Conservation (phyloP, 2,329 filamentous ascomycete genomes). For the Cadophora gregata region DNA sequence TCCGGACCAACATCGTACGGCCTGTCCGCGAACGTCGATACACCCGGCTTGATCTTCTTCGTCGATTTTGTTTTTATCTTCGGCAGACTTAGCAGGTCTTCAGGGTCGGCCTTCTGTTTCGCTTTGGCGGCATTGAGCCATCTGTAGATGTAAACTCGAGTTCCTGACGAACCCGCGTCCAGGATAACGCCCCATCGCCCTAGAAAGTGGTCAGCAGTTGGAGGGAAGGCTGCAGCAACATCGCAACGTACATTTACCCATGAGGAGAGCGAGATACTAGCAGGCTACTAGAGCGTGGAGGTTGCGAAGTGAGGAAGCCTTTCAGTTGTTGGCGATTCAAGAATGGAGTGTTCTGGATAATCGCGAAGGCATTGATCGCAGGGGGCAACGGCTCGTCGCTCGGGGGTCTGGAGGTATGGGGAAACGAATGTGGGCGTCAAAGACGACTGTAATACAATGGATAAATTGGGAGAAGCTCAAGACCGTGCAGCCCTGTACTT, state of each 20-base stretch:
- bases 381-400: constrained; percentile 13
- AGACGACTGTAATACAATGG: constrained; percentile 12
- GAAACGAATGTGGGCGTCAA: constrained; percentile 36
- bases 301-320: constrained; percentile 21
- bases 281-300: constrained; percentile 12
- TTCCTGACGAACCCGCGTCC: constrained; percentile 97
- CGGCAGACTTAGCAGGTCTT: constrained; percentile 73
- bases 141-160: constrained; percentile 90
- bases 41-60: constrained; percentile 91
- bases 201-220: constrained; percentile 27
- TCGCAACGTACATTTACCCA: constrained; percentile 44
- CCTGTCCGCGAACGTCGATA: constrained; percentile 85
- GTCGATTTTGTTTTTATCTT: constrained; percentile 84
- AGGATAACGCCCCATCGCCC: constrained; percentile 88
- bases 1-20: constrained; percentile 79
- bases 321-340: constrained; percentile 20
- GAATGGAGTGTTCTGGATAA: constrained; percentile 28
- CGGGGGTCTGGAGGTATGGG: background rate
- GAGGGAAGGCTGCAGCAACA: background rate
- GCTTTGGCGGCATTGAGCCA: constrained; percentile 82
- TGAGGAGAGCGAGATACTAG: constrained; percentile 28
- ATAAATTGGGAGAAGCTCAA: background rate
- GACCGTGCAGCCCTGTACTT: background rate
- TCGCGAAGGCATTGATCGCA: constrained; percentile 35
- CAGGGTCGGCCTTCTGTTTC: constrained; percentile 61